Evolutionary conservation across 225 moss, liverwort and hornwort genomes (phyloP), one percentile per base, ranked within the genome.

Genomic region (Climacium dendroides): DNA sequence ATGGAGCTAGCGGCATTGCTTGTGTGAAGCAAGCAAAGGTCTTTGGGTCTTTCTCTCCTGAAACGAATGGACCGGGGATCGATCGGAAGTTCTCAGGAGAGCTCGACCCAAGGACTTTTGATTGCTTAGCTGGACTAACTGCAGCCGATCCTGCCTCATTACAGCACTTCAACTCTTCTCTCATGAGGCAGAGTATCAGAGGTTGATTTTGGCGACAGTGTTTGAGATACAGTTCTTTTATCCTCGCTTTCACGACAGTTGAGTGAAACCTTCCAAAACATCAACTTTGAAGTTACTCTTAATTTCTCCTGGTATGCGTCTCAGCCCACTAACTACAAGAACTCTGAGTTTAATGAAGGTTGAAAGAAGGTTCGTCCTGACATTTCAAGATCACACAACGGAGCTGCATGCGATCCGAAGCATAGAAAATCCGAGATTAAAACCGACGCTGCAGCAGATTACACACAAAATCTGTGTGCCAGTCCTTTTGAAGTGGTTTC

Each of bases 11-110:
- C 81, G 78, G 59, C 89, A 24, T 60, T 69, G 32, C 54, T 22
- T 10, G 35, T 80, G 92, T 90, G 74, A 24, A 88, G 90, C 86
- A 79, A 7, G 26, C 90, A 76, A 90, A 45, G 88, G 86, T 83
- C 83, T 92, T 92, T 84, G 88, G 90, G 88, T 87, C 92, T 91
- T 91, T 89, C 92, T 92, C 92, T 90, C 92, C 92, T 90, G 88
- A 86, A 57, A 74, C 59, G 9, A 43, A 14, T 78, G n/a, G 69
- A 82, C 39, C 29, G 35, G 65, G 25, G n/a, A 41, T 60, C 29
- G 41, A 59, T 57, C 71, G 18, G 69, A 20, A 19, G 78, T 60
- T 72, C 48, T 87, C 89, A 87, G 89, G 91, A 79, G 87, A 91
- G 89, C 82, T 82, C 82, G 87, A 45, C 91, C 82, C 85, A 85